These are phyloP conservation scores for Thelephora aurantiotincta DNA, from an alignment of 768 basidiomycete genomes.

Conservation along the genomic window DNA sequence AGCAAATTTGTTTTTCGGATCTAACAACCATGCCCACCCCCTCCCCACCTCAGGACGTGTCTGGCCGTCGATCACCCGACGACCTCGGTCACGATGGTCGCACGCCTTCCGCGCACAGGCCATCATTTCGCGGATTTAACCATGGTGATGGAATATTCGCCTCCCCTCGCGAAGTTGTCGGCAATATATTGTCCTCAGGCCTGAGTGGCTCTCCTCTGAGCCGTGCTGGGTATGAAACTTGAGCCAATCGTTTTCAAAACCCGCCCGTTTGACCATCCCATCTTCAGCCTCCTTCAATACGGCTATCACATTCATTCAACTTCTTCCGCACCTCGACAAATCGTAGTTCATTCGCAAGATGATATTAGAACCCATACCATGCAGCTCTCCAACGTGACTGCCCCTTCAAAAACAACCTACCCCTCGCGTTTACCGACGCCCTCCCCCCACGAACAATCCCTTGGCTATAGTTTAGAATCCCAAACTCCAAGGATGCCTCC, in stretches of 20 bases:
- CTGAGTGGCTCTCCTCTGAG: constrained; percentile 14
- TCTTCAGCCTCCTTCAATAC: constrained; percentile 39
- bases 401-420: constrained; percentile 13
- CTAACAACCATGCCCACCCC: background rate
- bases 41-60: background rate
- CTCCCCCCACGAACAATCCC: too few relatives aligned
- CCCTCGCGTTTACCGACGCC: constrained; percentile 10
- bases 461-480: too few relatives aligned
- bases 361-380: constrained; percentile 56
- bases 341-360: constrained; percentile 38
- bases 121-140: background rate
- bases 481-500: too few relatives aligned
- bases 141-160: background rate
- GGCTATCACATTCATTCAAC: constrained; percentile 26
- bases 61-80: too few relatives aligned
- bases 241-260: background rate
- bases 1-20: too few relatives aligned
- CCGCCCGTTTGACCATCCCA: constrained; percentile 1
- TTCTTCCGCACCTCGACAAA: constrained; percentile 10
- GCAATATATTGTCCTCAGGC: background rate
- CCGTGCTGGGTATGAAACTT: constrained; percentile 15
- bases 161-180: background rate
- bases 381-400: constrained; percentile 38
- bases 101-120: background rate
- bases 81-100: background rate